Base-by-base conservation (phyloP, 2,329 filamentous ascomycete species). In the Cladosporium velox region DNA sequence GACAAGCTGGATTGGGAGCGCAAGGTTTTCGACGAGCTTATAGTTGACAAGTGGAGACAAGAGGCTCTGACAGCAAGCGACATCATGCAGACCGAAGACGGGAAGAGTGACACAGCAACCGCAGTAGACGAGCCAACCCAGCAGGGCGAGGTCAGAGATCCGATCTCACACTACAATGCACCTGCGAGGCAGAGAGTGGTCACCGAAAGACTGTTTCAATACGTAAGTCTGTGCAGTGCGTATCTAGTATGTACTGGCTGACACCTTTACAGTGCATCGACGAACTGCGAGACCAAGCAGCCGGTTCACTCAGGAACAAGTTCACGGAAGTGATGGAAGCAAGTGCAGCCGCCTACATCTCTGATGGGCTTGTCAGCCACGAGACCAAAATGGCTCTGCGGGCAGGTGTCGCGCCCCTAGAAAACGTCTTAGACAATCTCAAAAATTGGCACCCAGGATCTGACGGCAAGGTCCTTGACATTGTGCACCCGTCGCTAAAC, bases 401-500 rank as follows among this genome's bases (percentile, higher is more conserved):
- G 10, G 24, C n/a, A 10, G 54, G 18, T 2, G 30, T 57, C 4
- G 30, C 32, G 18, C 54, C 18, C 10, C 4, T 57, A 1, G 30
- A 57, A 15, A 6, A 18, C 2, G 18, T 57, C 1, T 28, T 11
- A 4, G 60, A 63, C 4, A 4, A 18, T 7, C 38, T 12, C 1
- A 63, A 63, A 14, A 88, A 90, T 73, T 91, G 84, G 82, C 86
- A 90, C 74, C 88, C 88, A 0, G 79, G 82, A 2, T 87, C 84
- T 0, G 78, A 86, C 35, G 75, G 78, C 0, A 83, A 82, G 67
- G 87, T 91, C 1, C 81, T 88, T 0, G 84, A 91, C 71, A 77
- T 90, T 1, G 82, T 90, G 5, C 84, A 90, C 69, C 87, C 88
- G 0, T 90, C 87, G 0, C 78, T 90, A 7, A 90, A 83, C 69